phyloP scores from a whole-genome alignment of 805 yeast genomes.

The Wickerhamiella galacta region DNA sequence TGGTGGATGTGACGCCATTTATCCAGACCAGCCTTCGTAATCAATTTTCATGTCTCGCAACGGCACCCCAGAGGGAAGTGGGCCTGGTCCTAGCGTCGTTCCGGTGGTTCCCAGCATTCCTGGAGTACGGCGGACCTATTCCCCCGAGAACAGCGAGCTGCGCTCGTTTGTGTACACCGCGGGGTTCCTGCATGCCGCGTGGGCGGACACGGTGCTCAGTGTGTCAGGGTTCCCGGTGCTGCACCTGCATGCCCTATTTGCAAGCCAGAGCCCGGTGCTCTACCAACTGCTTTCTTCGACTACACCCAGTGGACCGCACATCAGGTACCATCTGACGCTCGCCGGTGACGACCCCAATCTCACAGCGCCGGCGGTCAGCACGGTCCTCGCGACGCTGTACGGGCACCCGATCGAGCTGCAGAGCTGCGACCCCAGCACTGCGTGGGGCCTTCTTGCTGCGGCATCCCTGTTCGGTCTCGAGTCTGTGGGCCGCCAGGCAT shows the following conservation, averaged over 20 bases:
- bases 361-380: slow-evolving; percentile 16
- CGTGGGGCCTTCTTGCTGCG: slow-evolving; percentile 19
- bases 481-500: slow-evolving; percentile 15
- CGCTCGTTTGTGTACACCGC: slow-evolving; percentile 15
- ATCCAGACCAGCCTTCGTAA: too few species aligned
- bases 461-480: slow-evolving; percentile 18
- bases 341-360: slow-evolving; percentile 13
- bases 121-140: not conserved
- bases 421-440: slow-evolving; percentile 11
- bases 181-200: slow-evolving; percentile 21
- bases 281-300: slow-evolving; percentile 9
- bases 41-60: too few species aligned
- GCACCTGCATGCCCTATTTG: slow-evolving; percentile 21
- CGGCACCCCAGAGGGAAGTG: too few species aligned
- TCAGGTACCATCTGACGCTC: slow-evolving; percentile 11
- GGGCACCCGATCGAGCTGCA: slow-evolving; percentile 16
- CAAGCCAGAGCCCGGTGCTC: slow-evolving; percentile 20
- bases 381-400: slow-evolving; percentile 21
- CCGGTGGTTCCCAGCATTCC: too few species aligned
- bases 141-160: slow-evolving; percentile 3
- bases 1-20: too few species aligned
- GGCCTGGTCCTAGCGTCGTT: too few species aligned
- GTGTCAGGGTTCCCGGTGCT: slow-evolving; percentile 16
- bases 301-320: slow-evolving; percentile 2
- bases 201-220: slow-evolving; percentile 21